Evolutionary conservation across 352 stramenopile species (phyloP).

Genomic region (Blastocystis sp.): DNA sequence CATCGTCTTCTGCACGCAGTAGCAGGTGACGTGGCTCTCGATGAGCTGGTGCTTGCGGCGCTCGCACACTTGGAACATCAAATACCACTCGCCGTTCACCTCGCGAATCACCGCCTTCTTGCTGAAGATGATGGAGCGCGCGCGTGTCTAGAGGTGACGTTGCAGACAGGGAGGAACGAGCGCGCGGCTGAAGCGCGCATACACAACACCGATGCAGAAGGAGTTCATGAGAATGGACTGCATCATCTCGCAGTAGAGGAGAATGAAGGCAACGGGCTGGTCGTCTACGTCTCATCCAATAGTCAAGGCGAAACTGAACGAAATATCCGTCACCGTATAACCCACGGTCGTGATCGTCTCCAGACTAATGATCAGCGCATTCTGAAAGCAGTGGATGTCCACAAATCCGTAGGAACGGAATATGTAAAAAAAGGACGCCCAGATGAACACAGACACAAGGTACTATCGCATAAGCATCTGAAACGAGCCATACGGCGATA

Average conservation of each 20-base stretch:
- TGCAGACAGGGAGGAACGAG: not conserved
- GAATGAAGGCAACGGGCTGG: conserved; percentile 30
- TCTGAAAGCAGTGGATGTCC: conserved; percentile 46
- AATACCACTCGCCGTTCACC: conserved; percentile 76
- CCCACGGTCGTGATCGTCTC: conserved; percentile 54
- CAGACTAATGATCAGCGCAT: conserved; percentile 47
- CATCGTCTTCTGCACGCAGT: conserved; percentile 45
- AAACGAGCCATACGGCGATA: not conserved
- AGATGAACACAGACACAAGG: conserved; percentile 29
- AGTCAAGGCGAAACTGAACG: not conserved
- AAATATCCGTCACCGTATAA: conserved; percentile 55
- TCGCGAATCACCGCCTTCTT: conserved; percentile 73
- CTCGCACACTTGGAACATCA: conserved; percentile 80
- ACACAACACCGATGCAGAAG: conserved; percentile 53
- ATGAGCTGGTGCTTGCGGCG: conserved; percentile 71
- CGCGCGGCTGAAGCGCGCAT: conserved; percentile 40
- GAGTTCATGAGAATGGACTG: conserved; percentile 48
- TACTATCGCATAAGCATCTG: not conserved
- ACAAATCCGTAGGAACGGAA: conserved; percentile 50
- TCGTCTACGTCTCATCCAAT: conserved; percentile 27
- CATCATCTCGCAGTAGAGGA: conserved; percentile 42
- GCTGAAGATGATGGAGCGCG: conserved; percentile 69
- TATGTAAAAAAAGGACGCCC: conserved; percentile 35
- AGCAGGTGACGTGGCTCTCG: conserved; percentile 56
- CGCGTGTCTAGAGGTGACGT: conserved; percentile 9